These are phyloP conservation scores for Hypomyces rosellus DNA, from an alignment of 2,329 filamentous ascomycete species.

Conservation along the genomic window DNA sequence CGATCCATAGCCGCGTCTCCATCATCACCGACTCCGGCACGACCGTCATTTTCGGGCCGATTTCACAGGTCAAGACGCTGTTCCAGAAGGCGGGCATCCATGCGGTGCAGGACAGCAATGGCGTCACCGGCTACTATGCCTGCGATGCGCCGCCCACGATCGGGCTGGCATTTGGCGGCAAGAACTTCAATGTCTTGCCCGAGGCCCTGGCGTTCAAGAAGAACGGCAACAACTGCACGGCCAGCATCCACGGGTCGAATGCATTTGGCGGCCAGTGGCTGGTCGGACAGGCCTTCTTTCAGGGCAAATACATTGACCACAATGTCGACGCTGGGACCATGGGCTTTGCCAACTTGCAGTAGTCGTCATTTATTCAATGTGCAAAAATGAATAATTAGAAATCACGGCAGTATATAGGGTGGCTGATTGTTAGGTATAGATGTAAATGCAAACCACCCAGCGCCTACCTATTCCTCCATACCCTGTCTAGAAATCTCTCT, in stretches of 20 bases:
- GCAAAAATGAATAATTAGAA: too few species aligned
- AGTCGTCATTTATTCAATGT: not conserved
- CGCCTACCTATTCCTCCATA: too few species aligned
- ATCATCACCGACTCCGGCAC: slow-evolving; percentile 16
- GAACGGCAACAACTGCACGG: slow-evolving; percentile 15
- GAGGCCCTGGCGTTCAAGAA: slow-evolving; percentile 12
- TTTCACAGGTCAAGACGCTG: slow-evolving; percentile 6
- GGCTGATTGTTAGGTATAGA: too few species aligned
- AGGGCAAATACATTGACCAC: slow-evolving; percentile 18
- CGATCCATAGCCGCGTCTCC: not conserved
- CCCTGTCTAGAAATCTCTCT: too few species aligned
- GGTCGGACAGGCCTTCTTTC: slow-evolving; percentile 19
- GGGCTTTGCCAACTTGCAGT: slow-evolving; percentile 13
- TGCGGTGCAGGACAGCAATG: slow-evolving; percentile 4
- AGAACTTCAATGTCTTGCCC: slow-evolving; percentile 14
- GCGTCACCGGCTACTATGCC: slow-evolving; percentile 14
- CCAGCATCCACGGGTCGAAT: slow-evolving; percentile 12
- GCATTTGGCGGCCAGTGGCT: slow-evolving; percentile 14
- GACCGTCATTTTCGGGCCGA: slow-evolving; percentile 16
- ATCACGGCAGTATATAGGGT: too few species aligned
- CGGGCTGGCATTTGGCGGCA: slow-evolving; percentile 12
- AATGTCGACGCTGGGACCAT: slow-evolving; percentile 12
- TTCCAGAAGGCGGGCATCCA: slow-evolving; percentile 14
- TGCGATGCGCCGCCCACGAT: slow-evolving; percentile 13
- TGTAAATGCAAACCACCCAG: too few species aligned